These are phyloP conservation scores for Fusarium sp. DNA, from an alignment of 2,329 filamentous ascomycete genomes.

Conservation along the genomic window DNA sequence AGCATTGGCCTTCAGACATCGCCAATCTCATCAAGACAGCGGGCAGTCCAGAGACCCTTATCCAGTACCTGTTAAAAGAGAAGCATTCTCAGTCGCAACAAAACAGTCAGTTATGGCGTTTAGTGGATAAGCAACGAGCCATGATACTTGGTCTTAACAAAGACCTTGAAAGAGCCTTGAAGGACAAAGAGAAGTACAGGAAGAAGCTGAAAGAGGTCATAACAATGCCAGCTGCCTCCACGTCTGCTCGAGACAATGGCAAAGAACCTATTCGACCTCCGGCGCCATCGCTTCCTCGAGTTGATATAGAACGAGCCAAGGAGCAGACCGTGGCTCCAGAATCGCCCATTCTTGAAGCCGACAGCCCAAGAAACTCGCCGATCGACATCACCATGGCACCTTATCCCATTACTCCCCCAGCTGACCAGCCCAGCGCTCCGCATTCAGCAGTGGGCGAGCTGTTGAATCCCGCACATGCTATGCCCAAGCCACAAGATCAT, in stretches of 20 bases:
- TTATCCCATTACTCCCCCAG: conserved; percentile 76
- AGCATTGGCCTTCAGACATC: conserved; percentile 80
- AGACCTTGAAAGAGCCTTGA: conserved; percentile 89
- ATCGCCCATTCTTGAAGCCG: conserved; percentile 66
- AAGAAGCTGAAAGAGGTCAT: conserved; percentile 87
- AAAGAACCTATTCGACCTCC: conserved; percentile 21
- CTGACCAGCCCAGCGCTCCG: conserved; percentile 61
- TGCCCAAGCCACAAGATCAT: conserved; percentile 74
- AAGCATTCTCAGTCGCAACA: conserved; percentile 91
- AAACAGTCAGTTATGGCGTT: conserved; percentile 92
- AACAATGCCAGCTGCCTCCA: conserved; percentile 56
- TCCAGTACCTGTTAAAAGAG: conserved; percentile 90
- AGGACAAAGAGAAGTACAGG: conserved; percentile 95
- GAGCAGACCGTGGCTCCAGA: conserved; percentile 52
- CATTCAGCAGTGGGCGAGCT: conserved; percentile 65
- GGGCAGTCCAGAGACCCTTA: conserved; percentile 89
- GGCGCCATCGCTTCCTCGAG: conserved; percentile 37
- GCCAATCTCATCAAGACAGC: conserved; percentile 84
- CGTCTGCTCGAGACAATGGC: conserved; percentile 42
- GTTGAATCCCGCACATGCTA: conserved; percentile 69
- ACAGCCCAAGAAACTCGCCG: conserved; percentile 69
- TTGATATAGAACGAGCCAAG: conserved; percentile 47
- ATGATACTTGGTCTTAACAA: conserved; percentile 96
- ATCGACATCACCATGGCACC: conserved; percentile 72
- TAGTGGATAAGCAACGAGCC: conserved; percentile 95